Percentiles rank a stretch among this genome's conserved stretches.
Conservation (phyloP, 2,329 filamentous ascomycete genomes). For the Clonostachys rosea region DNA sequence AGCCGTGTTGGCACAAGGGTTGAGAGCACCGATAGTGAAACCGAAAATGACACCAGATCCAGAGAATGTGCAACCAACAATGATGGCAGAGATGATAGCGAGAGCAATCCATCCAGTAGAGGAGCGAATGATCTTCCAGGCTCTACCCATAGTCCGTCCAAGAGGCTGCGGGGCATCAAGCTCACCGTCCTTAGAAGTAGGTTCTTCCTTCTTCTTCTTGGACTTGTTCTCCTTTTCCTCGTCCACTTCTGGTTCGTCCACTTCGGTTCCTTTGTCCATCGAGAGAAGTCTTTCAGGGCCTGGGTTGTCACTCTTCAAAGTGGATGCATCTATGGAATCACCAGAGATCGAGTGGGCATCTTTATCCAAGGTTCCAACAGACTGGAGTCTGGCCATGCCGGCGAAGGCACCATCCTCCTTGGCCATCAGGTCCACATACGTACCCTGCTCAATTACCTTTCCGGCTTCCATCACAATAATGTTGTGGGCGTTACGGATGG, state of each 20-base stretch:
- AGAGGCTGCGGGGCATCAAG: slow-evolving; percentile 35
- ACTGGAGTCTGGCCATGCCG: slow-evolving; percentile 80
- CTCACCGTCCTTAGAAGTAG: slow-evolving; percentile 42
- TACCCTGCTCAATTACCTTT: slow-evolving; percentile 84
- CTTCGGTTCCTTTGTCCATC: slow-evolving; percentile 2
- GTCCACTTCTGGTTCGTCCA: slow-evolving; percentile 34
- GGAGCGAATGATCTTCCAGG: slow-evolving; percentile 11
- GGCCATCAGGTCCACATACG: slow-evolving; percentile 71
- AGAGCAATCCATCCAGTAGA: slow-evolving; percentile 19
- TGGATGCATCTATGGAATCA: slow-evolving; percentile 1
- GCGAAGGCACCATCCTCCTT: slow-evolving; percentile 69
- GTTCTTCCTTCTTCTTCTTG: slow-evolving; percentile 36
- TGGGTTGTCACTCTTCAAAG: slow-evolving; percentile 2
- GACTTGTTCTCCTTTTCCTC: slow-evolving; percentile 39
- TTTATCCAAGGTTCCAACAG: slow-evolving; percentile 51
- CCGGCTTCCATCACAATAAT: slow-evolving; percentile 91
- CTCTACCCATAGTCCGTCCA: slow-evolving; percentile 14
- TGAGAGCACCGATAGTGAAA: slow-evolving; percentile 25
- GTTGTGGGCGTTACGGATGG: slow-evolving; percentile 90
- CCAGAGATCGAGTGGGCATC: not conserved
- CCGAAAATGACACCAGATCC: slow-evolving; percentile 44
- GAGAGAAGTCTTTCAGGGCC: not conserved
- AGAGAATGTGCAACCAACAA: slow-evolving; percentile 44
- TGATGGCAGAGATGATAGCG: slow-evolving; percentile 26
- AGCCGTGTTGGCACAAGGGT: slow-evolving; percentile 28